Evolutionary conservation across 768 basidiomycete genomes (phyloP).

Genomic region (Tulasnella sp.): DNA sequence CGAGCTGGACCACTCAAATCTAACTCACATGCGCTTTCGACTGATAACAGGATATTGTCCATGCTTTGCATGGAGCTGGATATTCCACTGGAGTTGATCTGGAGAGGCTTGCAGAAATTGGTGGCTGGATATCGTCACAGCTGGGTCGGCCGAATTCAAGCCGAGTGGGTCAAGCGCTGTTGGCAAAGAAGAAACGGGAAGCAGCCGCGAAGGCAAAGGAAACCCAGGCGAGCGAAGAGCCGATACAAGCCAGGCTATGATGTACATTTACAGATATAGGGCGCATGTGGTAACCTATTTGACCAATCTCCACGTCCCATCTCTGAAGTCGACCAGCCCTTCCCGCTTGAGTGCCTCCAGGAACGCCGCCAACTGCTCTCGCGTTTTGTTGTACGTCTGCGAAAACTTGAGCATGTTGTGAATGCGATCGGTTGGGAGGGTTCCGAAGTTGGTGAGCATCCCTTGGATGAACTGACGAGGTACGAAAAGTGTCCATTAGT

Average conservation of each 20-base stretch:
- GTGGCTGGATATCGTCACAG: conserved; percentile 73
- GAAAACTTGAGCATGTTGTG: conserved; percentile 84
- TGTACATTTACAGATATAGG: background rate
- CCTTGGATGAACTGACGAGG: conserved; percentile 72
- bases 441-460: conserved; percentile 83
- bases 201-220: conserved; percentile 25
- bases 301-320: conserved; percentile 63
- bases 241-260: background rate
- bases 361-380: conserved; percentile 73
- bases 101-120: conserved; percentile 65
- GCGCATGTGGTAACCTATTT: background rate
- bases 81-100: conserved; percentile 59
- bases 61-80: conserved; percentile 65
- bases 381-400: conserved; percentile 71
- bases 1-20: background rate
- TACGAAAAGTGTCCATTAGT: conserved; percentile 15
- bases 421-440: conserved; percentile 73
- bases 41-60: conserved; percentile 60
- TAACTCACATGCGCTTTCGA: background rate
- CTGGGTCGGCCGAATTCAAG: conserved; percentile 68
- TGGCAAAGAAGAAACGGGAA: conserved; percentile 47
- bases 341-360: conserved; percentile 78
- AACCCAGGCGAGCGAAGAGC: background rate
- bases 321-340: conserved; percentile 65
- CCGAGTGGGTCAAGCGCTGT: conserved; percentile 68